These are phyloP conservation scores for Ochetophila trinervis DNA, from an alignment of 306 rosid species.

Conservation along the genomic window DNA sequence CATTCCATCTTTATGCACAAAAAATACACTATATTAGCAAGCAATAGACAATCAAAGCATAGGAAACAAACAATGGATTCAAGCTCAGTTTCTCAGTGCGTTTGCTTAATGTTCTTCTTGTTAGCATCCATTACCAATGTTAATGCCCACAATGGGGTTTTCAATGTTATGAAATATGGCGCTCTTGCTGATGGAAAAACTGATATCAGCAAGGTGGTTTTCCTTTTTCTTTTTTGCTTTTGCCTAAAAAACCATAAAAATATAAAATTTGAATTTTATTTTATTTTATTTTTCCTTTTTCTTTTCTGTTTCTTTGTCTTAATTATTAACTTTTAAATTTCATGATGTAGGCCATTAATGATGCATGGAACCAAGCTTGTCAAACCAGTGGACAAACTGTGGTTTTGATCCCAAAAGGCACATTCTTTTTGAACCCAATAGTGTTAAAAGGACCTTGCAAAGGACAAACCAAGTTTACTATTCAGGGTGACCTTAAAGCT, in stretches of 20 bases:
- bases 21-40: background rate
- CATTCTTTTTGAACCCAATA: conserved; percentile 14
- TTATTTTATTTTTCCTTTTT: background rate
- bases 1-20: background rate
- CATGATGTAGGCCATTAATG: conserved; percentile 16
- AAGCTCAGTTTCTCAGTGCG: background rate
- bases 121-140: background rate
- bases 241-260: background rate
- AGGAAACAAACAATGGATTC: conserved; percentile 9
- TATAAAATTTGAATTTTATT: too few species aligned
- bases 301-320: too few species aligned
- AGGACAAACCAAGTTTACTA: background rate
- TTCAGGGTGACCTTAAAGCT: conserved; percentile 26
- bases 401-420: conserved; percentile 28
- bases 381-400: background rate
- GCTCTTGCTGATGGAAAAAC: conserved; percentile 26
- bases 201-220: conserved; percentile 29
- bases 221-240: too few species aligned
- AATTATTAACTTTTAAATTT: background rate
- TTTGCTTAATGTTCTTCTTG: conserved; percentile 17
- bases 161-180: conserved; percentile 15
- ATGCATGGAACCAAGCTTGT: conserved; percentile 34
- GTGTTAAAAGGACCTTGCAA: conserved; percentile 29
- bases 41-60: background rate
- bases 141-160: conserved; percentile 4